These are phyloP conservation scores for Simplicillium sp. DNA, from an alignment of 2,329 filamentous ascomycete genomes.

Conservation along the genomic window DNA sequence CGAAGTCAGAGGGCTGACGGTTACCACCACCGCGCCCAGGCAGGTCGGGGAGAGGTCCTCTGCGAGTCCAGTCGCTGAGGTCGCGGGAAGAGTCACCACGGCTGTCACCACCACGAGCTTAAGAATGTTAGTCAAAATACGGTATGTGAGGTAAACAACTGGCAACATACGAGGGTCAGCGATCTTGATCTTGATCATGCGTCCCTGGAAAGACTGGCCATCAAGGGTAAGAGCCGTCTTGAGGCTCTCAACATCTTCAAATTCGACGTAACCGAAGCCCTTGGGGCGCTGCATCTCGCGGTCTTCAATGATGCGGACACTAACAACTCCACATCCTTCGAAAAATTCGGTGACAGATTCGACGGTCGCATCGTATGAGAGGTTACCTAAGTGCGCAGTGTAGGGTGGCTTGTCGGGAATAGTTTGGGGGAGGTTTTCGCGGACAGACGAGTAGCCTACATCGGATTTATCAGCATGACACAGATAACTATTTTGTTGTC, in stretches of 20 bases:
- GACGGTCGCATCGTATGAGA: conserved; percentile 86
- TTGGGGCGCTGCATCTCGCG: conserved; percentile 90
- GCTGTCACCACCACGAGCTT: conserved; percentile 72
- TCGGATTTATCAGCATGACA: conserved; percentile 10
- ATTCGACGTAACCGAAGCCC: conserved; percentile 97
- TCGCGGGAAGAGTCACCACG: conserved; percentile 61
- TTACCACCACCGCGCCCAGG: conserved; percentile 38
- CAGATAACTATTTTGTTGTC: not conserved
- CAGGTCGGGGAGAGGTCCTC: conserved; percentile 74
- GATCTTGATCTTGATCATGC: conserved; percentile 86
- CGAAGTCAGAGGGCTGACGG: conserved; percentile 40
- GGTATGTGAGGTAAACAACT: not conserved
- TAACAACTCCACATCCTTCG: conserved; percentile 72
- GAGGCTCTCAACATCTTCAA: conserved; percentile 75
- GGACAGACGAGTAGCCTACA: conserved; percentile 45
- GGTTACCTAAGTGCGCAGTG: conserved; percentile 92
- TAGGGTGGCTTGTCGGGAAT: conserved; percentile 88
- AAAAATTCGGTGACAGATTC: conserved; percentile 83
- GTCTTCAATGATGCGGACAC: conserved; percentile 93
- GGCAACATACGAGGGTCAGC: conserved; percentile 82
- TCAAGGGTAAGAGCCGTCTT: conserved; percentile 84
- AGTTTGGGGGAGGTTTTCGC: conserved; percentile 62
- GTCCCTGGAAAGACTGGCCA: conserved; percentile 74
- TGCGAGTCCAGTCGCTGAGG: conserved; percentile 84
- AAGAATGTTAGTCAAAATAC: conserved; percentile 22